Evolutionary conservation across 2,329 filamentous ascomycete species (phyloP), one percentile per base, ranked within the genome.

Genomic region (Aspergillus sp.): DNA sequence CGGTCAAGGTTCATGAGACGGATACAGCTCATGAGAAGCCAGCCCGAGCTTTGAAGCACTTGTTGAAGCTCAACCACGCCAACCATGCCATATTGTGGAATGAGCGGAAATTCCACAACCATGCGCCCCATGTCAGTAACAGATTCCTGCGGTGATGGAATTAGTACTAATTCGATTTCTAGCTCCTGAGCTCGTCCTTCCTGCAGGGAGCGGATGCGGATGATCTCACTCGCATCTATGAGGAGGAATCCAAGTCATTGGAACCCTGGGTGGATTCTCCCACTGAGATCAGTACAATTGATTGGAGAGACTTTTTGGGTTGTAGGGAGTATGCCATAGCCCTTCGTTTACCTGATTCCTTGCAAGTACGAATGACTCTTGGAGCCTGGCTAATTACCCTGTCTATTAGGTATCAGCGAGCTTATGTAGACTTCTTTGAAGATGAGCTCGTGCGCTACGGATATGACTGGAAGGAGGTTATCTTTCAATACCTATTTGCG

Each of bases 401-500:
- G 14, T 18, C 24, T 24, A 31, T 10, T 68, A 86, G 81, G 63
- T 97, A 96, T 71, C 92, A 99, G 76, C 85, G 94, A 60, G 94
- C 92, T 0, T 99, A 89, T 71, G 82, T 99, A 57, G 93, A 99
- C 73, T 98, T 95, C 73, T 98, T 96, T 71, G 95, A 99, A 74
- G 95, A 99, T 73, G 87, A 92, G 69, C 81, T 98, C 31, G 92
- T 91, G 3, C 79, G 80, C 18, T 85, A 88, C 68, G 82, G 86
- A 39, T 98, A 97, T 73, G 85, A 96, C 71, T 97, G 95, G 91
- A 90, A 89, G 71, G 81, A 82, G 55, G 85, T 96, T 2, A 80
- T 96, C 9, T 79, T 86, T 3, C 85, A 93, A 62, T 98, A 90
- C 71, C 76, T 99, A 50, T 90, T 94, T 64, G 66, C 71, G 0